Evolutionary conservation across 768 basidiomycete genomes (phyloP).

Genomic region (Pulveroboletus sp.): DNA sequence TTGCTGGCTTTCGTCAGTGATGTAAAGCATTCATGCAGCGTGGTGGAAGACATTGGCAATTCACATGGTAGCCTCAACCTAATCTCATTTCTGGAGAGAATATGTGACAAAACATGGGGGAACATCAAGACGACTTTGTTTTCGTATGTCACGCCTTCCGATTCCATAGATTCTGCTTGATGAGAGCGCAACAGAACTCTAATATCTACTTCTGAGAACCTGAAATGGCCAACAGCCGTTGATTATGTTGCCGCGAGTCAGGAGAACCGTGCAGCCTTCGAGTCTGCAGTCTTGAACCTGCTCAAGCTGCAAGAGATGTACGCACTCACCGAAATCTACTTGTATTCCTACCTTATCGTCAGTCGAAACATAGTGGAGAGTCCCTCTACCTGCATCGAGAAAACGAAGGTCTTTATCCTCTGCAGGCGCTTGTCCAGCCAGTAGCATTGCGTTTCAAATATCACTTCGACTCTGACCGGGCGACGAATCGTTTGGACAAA

Average conservation of each 20-base stretch:
- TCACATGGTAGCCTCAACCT: slow-evolving; percentile 55
- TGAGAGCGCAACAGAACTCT: slow-evolving; percentile 47
- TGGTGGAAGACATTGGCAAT: slow-evolving; percentile 42
- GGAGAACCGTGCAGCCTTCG: slow-evolving; percentile 62
- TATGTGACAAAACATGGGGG: slow-evolving; percentile 72
- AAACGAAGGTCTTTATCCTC: slow-evolving; percentile 65
- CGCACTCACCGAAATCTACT: slow-evolving; percentile 27
- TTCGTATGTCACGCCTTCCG: slow-evolving; percentile 43
- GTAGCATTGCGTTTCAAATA: slow-evolving; percentile 87
- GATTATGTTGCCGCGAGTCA: slow-evolving; percentile 52
- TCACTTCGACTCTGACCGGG: slow-evolving; percentile 84
- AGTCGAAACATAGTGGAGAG: slow-evolving; percentile 43
- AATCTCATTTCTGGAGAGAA: slow-evolving; percentile 52
- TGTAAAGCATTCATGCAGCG: slow-evolving; percentile 42
- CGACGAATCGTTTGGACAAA: slow-evolving; percentile 93
- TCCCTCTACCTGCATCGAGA: slow-evolving; percentile 35
- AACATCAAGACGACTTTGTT: slow-evolving; percentile 66
- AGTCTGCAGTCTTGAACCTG: slow-evolving; percentile 72
- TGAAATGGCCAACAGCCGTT: slow-evolving; percentile 83
- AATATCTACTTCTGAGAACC: slow-evolving; percentile 57
- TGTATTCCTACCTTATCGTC: slow-evolving; percentile 2
- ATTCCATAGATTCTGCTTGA: background rate
- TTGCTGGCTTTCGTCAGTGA: slow-evolving; percentile 59
- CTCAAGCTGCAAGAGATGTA: slow-evolving; percentile 76
- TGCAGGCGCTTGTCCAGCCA: slow-evolving; percentile 81